Conservation (phyloP, 495 filamentous ascomycete species). For the Penicillium verhagenii region DNA sequence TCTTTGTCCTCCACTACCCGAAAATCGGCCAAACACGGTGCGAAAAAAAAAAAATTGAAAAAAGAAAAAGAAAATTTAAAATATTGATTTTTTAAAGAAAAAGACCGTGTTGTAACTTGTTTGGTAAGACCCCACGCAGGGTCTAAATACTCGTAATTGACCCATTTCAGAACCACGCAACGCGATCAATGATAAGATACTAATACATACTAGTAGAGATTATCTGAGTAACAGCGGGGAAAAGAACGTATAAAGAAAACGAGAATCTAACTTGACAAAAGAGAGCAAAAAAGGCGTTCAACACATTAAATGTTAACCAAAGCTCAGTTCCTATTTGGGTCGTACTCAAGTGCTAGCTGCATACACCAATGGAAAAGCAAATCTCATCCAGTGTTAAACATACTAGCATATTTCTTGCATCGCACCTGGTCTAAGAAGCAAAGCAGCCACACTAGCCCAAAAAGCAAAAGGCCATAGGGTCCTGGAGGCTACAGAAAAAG, state of each 20-base stretch:
- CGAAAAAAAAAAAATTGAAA: too few relatives aligned
- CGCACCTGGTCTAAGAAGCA: constrained; percentile 42
- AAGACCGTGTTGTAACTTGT: too few relatives aligned
- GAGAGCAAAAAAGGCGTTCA: too few relatives aligned
- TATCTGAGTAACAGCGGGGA: too few relatives aligned
- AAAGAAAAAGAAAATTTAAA: too few relatives aligned
- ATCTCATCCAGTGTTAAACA: constrained; percentile 69
- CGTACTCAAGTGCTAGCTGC: constrained; percentile 50
- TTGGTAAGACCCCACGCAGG: constrained; percentile 38
- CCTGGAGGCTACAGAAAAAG: too few relatives aligned
- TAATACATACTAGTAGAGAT: too few relatives aligned
- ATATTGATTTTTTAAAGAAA: too few relatives aligned
- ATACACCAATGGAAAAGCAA: constrained; percentile 62
- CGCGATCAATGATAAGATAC: constrained; percentile 30
- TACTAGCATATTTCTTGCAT: too few relatives aligned
- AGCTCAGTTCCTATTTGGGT: constrained; percentile 48
- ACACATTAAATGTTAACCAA: constrained; percentile 50
- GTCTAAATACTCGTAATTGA: constrained; percentile 48
- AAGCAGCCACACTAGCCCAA: constrained; percentile 62
- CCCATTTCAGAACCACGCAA: constrained; percentile 51
- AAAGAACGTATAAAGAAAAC: too few relatives aligned
- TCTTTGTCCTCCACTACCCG: constrained; percentile 22
- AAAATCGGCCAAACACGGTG: constrained; percentile 52
- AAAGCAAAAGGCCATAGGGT: constrained; percentile 59
- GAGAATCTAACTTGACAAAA: too few relatives aligned